These are phyloP conservation scores for Lachnellula hyalina DNA, from an alignment of 2,329 filamentous ascomycete species.

Conservation along the genomic window DNA sequence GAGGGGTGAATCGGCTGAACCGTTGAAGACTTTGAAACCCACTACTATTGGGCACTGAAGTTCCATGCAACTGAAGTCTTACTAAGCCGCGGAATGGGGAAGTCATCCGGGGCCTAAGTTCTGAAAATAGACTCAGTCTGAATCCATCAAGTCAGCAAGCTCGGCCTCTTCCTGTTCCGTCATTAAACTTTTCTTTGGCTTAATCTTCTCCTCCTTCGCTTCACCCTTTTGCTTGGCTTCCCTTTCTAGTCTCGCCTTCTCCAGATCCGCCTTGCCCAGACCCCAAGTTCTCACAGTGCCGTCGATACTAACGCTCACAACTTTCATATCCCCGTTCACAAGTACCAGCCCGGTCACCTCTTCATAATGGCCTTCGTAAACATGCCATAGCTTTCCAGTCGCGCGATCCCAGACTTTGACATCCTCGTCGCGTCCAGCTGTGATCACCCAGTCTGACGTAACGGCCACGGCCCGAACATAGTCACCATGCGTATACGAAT, in stretches of 20 bases:
- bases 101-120: background rate
- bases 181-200: slow-evolving; percentile 50
- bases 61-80: background rate
- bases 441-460: slow-evolving; percentile 72
- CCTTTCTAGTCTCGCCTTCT: slow-evolving; percentile 48
- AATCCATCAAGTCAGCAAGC: slow-evolving; percentile 81
- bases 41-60: background rate
- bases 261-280: slow-evolving; percentile 56
- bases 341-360: slow-evolving; percentile 80
- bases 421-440: slow-evolving; percentile 86
- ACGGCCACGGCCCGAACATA: slow-evolving; percentile 82
- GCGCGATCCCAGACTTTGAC: slow-evolving; percentile 81
- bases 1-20: background rate
- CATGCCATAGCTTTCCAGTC: slow-evolving; percentile 67
- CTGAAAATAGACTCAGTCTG: slow-evolving; percentile 48
- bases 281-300: slow-evolving; percentile 83
- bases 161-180: slow-evolving; percentile 92
- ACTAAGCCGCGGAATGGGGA: background rate
- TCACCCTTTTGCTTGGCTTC: slow-evolving; percentile 41
- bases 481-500: slow-evolving; percentile 73
- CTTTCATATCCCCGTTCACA: slow-evolving; percentile 44
- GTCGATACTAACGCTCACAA: slow-evolving; percentile 86
- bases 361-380: slow-evolving; percentile 81
- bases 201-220: slow-evolving; percentile 37
- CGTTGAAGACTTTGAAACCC: background rate